These are phyloP conservation scores for Botrytis porri DNA, from an alignment of 2,329 filamentous ascomycete species.

Conservation along the genomic window DNA sequence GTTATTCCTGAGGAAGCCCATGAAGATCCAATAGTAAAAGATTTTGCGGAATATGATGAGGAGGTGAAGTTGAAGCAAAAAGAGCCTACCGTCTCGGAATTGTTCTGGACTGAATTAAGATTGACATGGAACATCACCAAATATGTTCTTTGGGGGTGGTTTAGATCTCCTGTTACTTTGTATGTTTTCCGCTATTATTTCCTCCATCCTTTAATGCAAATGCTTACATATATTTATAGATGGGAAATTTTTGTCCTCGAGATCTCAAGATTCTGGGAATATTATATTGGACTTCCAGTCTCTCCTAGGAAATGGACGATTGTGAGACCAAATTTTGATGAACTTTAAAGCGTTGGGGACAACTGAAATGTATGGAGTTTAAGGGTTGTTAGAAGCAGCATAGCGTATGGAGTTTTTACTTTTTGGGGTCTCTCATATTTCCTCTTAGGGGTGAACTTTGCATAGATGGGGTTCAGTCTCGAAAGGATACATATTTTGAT, in stretches of 20 bases:
- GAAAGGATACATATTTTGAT: not conserved
- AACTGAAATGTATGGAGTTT: not conserved
- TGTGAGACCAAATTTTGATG: slow-evolving; percentile 39
- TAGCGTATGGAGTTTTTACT: slow-evolving; percentile 17
- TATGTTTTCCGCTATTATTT: slow-evolving; percentile 47
- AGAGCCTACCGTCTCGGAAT: slow-evolving; percentile 49
- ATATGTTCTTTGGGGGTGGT: slow-evolving; percentile 69
- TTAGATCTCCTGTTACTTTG: slow-evolving; percentile 63
- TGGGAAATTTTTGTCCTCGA: slow-evolving; percentile 53
- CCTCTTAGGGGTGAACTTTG: not conserved
- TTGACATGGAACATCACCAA: slow-evolving; percentile 61
- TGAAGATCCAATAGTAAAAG: slow-evolving; percentile 41
- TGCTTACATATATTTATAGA: slow-evolving; percentile 38
- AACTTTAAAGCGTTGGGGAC: slow-evolving; percentile 38
- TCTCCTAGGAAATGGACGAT: slow-evolving; percentile 53
- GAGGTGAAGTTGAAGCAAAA: slow-evolving; percentile 34
- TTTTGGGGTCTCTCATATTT: slow-evolving; percentile 1
- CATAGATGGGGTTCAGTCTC: not conserved
- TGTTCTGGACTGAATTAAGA: slow-evolving; percentile 60
- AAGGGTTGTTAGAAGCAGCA: not conserved
- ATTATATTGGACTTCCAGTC: slow-evolving; percentile 61
- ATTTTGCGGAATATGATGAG: slow-evolving; percentile 43
- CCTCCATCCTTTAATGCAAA: not conserved
- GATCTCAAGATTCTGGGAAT: slow-evolving; percentile 54
- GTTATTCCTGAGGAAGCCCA: slow-evolving; percentile 36